Conservation (phyloP, 306 rosid species). For the Malus asiatica region DNA sequence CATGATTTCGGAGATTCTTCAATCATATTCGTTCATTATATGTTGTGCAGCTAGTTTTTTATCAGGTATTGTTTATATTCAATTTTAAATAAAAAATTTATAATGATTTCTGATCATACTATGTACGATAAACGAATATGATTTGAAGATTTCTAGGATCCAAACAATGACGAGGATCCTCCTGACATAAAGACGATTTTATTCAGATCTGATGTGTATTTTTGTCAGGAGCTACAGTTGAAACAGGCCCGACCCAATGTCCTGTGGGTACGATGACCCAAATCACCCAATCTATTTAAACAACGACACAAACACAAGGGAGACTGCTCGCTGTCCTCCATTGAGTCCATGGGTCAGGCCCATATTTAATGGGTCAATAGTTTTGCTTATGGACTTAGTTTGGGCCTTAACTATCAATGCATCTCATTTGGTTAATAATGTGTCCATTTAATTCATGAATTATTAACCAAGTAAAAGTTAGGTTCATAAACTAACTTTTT, state of each 20-base stretch:
- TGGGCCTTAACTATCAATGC: background rate
- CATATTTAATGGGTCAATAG: background rate
- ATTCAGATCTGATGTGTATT: background rate
- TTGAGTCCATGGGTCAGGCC: background rate
- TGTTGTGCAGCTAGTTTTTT: too few species aligned
- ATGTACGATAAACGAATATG: accelerated
- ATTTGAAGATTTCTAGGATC: too few species aligned
- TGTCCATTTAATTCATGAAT: too few species aligned
- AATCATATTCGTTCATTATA: accelerated
- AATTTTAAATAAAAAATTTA: too few species aligned
- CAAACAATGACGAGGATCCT: too few species aligned
- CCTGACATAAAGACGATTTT: background rate
- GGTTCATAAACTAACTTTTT: too few species aligned
- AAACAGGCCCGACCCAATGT: background rate
- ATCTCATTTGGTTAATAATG: too few species aligned
- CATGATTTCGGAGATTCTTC: accelerated
- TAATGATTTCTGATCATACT: accelerated
- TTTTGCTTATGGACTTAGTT: background rate
- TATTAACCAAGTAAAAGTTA: too few species aligned
- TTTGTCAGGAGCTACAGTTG: background rate
- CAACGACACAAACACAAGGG: background rate
- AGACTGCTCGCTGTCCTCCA: too few species aligned
- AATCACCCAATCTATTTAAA: background rate
- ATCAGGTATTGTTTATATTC: accelerated
- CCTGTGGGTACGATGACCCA: background rate